Percentiles rank a stretch among this genome's conserved stretches.
Conservation (phyloP, 1,139 yeast genomes). For the Saccharomyces hybrid region DNA sequence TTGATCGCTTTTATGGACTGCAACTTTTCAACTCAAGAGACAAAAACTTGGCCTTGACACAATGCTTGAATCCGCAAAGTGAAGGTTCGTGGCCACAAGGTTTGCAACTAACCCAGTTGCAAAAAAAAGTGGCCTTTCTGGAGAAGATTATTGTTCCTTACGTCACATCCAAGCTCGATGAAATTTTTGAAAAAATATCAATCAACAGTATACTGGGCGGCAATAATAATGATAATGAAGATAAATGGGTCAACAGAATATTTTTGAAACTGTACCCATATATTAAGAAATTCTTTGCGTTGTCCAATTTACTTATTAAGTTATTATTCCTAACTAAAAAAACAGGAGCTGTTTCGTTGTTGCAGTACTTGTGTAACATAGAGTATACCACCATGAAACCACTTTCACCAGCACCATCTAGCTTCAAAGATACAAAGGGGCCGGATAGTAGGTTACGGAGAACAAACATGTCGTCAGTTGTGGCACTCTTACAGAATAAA, state of each 20-base stretch:
- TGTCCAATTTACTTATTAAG: constrained; percentile 52
- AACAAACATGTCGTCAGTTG: constrained; percentile 37
- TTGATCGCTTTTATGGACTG: constrained; percentile 87
- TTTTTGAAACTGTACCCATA: constrained; percentile 60
- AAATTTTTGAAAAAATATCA: constrained; percentile 54
- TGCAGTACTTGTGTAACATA: constrained; percentile 56
- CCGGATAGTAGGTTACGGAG: constrained; percentile 47
- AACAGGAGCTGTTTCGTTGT: constrained; percentile 54
- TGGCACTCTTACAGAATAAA: constrained; percentile 32
- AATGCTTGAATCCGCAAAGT: constrained; percentile 7
- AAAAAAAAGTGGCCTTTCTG: constrained; percentile 49
- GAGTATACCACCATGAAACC: constrained; percentile 57
- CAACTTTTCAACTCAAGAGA: constrained; percentile 49
- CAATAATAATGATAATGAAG: constrained; percentile 26
- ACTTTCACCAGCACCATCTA: not conserved
- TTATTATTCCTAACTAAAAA: constrained; percentile 62
- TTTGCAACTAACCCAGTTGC: constrained; percentile 46
- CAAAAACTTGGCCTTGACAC: constrained; percentile 23
- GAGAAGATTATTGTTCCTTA: constrained; percentile 66
- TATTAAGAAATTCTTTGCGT: constrained; percentile 41
- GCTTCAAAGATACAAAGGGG: constrained; percentile 41
- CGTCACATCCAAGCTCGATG: constrained; percentile 63
- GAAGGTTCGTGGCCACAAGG: constrained; percentile 15
- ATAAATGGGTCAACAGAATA: constrained; percentile 16
- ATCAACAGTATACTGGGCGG: constrained; percentile 48